These are phyloP conservation scores for Apiospora rasikravindrae DNA, from an alignment of 2,329 filamentous ascomycete genomes.

Conservation along the genomic window DNA sequence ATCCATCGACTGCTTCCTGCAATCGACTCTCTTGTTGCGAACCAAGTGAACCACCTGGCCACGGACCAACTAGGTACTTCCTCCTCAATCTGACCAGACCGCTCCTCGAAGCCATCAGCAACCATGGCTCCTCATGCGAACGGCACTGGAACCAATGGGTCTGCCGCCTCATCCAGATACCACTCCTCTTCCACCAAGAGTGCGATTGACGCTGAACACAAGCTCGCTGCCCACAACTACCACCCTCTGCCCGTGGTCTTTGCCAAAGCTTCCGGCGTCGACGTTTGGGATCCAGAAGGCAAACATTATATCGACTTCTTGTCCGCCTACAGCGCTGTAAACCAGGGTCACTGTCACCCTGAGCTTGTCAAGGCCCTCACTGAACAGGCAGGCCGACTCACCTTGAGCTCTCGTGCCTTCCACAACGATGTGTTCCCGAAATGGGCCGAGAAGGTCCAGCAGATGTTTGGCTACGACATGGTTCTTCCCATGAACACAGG, in stretches of 20 bases:
- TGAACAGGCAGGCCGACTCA: constrained; percentile 88
- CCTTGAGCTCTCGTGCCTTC: constrained; percentile 92
- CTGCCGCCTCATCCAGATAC: constrained; percentile 50
- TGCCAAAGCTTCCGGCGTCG: constrained; percentile 79
- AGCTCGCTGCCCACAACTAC: constrained; percentile 97
- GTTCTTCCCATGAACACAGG: constrained; percentile 98
- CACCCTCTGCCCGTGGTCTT: constrained; percentile 96
- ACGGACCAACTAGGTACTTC: constrained; percentile 15
- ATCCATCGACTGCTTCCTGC: constrained; percentile 22
- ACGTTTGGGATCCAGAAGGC: constrained; percentile 97
- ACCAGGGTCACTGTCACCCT: constrained; percentile 97
- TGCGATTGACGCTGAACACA: constrained; percentile 81
- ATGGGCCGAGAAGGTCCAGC: constrained; percentile 90
- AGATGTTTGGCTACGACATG: constrained; percentile 95
- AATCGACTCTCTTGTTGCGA: constrained; percentile 17
- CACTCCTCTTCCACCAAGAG: constrained; percentile 80
- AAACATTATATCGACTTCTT: constrained; percentile 97
- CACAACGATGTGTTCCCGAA: constrained; percentile 98
- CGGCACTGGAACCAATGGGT: constrained; percentile 42
- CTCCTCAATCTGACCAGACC: background rate
- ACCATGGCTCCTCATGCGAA: constrained; percentile 67
- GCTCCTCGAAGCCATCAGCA: constrained; percentile 2
- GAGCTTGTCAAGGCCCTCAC: constrained; percentile 89
- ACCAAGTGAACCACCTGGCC: constrained; percentile 5
- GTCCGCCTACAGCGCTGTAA: constrained; percentile 96